Evolutionary conservation across 1,139 yeast genomes (phyloP).

Genomic region (Suhomyces coccinellae): DNA sequence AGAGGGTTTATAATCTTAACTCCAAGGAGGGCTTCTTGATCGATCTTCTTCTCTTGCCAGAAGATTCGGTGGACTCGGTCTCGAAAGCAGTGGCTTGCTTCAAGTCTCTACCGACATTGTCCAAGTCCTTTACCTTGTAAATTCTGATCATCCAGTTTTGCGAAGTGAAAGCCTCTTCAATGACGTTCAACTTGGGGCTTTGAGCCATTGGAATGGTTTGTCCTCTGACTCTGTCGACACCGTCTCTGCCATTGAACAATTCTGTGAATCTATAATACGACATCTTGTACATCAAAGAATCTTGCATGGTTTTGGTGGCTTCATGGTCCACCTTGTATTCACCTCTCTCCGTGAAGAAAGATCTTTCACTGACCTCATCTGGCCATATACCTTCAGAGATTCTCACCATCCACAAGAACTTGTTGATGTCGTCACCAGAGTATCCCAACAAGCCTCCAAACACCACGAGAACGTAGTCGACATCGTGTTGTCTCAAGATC

Average conservation of each 20-base stretch:
- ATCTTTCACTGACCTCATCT: conserved; percentile 85
- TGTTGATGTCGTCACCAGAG: conserved; percentile 96
- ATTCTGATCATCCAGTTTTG: conserved; percentile 97
- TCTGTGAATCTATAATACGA: conserved; percentile 86
- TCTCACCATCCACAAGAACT: conserved; percentile 98
- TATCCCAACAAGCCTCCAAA: conserved; percentile 95
- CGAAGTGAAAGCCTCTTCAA: conserved; percentile 93
- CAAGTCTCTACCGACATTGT: conserved; percentile 80
- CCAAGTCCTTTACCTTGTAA: conserved; percentile 88
- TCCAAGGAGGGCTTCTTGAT: conserved; percentile 57
- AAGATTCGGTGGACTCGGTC: conserved; percentile 25
- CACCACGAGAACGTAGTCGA: conserved; percentile 87
- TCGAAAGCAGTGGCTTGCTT: conserved; percentile 50
- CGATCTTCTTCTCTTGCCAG: conserved; percentile 39
- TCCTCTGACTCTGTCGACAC: conserved; percentile 82
- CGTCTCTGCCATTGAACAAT: conserved; percentile 65
- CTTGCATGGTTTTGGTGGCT: conserved; percentile 82
- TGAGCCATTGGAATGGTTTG: conserved; percentile 65
- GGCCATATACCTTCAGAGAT: conserved; percentile 99
- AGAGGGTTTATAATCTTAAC: conserved; percentile 34
- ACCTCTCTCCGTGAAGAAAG: conserved; percentile 80
- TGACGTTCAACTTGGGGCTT: conserved; percentile 64
- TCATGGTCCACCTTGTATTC: conserved; percentile 83
- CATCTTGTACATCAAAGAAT: conserved; percentile 94
- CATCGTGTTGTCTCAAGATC: conserved; percentile 87